Evolutionary conservation across 805 yeast genomes (phyloP).

Genomic region (Candida ulmi): DNA sequence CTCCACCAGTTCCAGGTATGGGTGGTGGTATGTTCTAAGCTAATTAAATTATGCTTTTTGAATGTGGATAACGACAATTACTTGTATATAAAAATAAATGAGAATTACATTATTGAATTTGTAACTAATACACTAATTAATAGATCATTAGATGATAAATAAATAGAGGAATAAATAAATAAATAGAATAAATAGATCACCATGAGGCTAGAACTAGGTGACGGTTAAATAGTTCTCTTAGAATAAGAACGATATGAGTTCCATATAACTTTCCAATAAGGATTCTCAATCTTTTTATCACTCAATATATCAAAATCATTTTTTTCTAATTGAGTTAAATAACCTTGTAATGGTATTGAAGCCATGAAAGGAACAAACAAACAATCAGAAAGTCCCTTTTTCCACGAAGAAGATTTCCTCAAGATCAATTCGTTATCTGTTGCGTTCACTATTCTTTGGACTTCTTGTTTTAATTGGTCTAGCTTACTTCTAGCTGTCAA

Average conservation of each 20-base stretch:
- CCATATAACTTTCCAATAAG: constrained; percentile 25
- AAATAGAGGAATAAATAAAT: background rate
- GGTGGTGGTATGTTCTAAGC: constrained; percentile 49
- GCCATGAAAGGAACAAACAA: constrained; percentile 63
- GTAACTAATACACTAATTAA: too few species aligned
- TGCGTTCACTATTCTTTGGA: constrained; percentile 25
- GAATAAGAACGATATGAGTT: constrained; percentile 19
- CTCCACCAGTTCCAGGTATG: constrained; percentile 41
- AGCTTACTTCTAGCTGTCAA: constrained; percentile 61
- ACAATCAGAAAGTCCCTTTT: constrained; percentile 51
- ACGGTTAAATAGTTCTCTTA: constrained; percentile 12
- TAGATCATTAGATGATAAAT: too few species aligned
- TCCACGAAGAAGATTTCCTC: constrained; percentile 33
- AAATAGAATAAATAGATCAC: background rate
- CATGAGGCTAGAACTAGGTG: too few species aligned
- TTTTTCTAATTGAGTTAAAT: constrained; percentile 53
- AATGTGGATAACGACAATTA: background rate
- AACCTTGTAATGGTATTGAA: constrained; percentile 59
- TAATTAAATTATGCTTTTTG: background rate
- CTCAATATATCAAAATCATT: constrained; percentile 55
- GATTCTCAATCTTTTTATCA: constrained; percentile 14
- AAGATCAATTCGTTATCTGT: constrained; percentile 23
- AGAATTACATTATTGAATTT: too few species aligned
- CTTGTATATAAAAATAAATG: background rate
- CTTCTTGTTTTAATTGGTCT: constrained; percentile 29